A percentile compares a stretch with the other conserved stretches of the same genome.
Evolutionary conservation across 2,329 filamentous ascomycete species (phyloP).

Genomic region (Microsporum canis): DNA sequence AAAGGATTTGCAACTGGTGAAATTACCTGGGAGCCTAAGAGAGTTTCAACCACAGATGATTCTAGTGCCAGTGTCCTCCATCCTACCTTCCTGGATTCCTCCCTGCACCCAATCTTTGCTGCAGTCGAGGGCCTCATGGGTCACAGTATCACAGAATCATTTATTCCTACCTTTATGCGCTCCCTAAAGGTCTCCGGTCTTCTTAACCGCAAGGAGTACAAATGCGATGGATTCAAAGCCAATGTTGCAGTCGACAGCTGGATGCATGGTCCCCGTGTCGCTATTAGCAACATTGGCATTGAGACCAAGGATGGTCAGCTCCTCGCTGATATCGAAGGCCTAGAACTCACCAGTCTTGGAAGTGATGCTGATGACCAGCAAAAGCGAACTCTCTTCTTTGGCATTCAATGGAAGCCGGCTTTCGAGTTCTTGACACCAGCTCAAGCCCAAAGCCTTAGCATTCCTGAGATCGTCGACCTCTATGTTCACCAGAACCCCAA

Average conservation of each 20-base stretch:
- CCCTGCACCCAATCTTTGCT: constrained; percentile 17
- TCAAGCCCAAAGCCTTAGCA: constrained; percentile 8
- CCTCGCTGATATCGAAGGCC: constrained; percentile 15
- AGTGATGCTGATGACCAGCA: constrained; percentile 12
- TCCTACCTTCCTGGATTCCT: constrained; percentile 17
- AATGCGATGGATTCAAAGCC: constrained; percentile 10
- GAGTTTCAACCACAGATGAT: constrained; percentile 4
- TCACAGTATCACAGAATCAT: constrained; percentile 15
- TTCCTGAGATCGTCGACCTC: constrained; percentile 7
- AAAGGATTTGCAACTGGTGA: constrained; percentile 16
- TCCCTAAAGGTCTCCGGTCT: constrained; percentile 16
- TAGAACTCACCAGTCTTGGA: constrained; percentile 16
- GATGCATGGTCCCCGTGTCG: constrained; percentile 15
- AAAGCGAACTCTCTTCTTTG: constrained; percentile 16
- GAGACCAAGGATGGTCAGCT: constrained; percentile 10
- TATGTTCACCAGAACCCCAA: constrained; percentile 15
- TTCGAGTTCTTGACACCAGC: constrained; percentile 13
- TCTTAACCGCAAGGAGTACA: constrained; percentile 9
- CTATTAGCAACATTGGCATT: constrained; percentile 15
- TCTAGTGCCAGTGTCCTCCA: constrained; percentile 14
- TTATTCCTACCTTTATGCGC: constrained; percentile 17
- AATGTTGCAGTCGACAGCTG: constrained; percentile 12
- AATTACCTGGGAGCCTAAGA: constrained; percentile 13
- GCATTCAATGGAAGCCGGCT: constrained; percentile 15
- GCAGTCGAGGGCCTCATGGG: constrained; percentile 15